phyloP scores from a whole-genome alignment of 768 basidiomycete genomes.

The Phaeotremella skinneri region DNA sequence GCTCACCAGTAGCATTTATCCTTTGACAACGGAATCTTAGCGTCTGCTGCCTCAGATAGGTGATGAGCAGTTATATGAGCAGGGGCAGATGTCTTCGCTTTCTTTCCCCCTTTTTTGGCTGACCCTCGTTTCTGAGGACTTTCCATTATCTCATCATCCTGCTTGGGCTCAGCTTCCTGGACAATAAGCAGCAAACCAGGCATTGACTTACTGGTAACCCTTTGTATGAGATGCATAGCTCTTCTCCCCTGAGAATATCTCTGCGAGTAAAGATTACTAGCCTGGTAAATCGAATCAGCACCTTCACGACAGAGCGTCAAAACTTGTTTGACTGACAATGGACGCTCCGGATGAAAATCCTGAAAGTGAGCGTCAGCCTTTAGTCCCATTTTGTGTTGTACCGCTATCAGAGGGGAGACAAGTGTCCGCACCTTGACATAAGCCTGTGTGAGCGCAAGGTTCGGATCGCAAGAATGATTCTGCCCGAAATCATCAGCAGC shows the following conservation, averaged over 20 bases:
- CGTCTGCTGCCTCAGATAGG: neutral
- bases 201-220: constrained; percentile 38
- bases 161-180: neutral
- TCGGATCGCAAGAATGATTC: constrained; percentile 93
- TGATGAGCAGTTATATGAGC: constrained; percentile 16
- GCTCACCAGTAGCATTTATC: constrained; percentile 13
- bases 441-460: constrained; percentile 66
- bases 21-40: neutral
- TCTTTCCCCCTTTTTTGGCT: neutral
- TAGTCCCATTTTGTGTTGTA: too few relatives aligned
- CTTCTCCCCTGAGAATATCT: constrained; percentile 37
- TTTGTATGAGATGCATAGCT: constrained; percentile 49
- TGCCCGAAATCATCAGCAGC: constrained; percentile 42
- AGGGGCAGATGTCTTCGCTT: constrained; percentile 15
- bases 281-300: constrained; percentile 22
- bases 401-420: neutral
- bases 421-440: constrained; percentile 63
- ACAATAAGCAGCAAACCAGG: neutral
- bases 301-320: neutral
- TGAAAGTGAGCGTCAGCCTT: constrained; percentile 15
- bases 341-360: constrained; percentile 50
- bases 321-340: constrained; percentile 27
- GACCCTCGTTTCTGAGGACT: constrained; percentile 1
- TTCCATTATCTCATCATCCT: constrained; percentile 11
- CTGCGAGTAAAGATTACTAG: constrained; percentile 44